Conservation (phyloP, 2,329 filamentous ascomycete genomes). For the Sclerotinia subarctica region DNA sequence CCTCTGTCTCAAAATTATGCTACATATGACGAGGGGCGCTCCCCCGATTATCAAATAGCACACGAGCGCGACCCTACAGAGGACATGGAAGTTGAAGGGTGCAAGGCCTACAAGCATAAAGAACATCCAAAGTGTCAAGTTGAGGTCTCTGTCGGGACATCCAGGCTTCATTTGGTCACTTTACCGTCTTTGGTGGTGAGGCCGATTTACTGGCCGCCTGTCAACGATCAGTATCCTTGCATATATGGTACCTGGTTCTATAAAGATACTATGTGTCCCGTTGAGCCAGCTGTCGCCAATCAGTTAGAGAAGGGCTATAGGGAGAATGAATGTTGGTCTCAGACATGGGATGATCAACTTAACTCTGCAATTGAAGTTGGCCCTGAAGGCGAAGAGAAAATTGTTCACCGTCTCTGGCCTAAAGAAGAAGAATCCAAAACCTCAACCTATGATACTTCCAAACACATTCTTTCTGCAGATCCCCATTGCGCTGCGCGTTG, state of each 20-base stretch:
- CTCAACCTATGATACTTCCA: conserved; percentile 30
- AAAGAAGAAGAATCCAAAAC: conserved; percentile 45
- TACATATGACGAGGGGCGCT: not conserved
- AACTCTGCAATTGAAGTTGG: conserved; percentile 88
- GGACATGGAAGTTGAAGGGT: conserved; percentile 28
- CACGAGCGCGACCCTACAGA: conserved; percentile 27
- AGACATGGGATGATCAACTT: conserved; percentile 90
- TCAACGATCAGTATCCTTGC: conserved; percentile 83
- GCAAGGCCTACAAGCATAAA: conserved; percentile 34
- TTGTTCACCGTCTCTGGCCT: conserved; percentile 77
- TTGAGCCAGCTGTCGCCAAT: conserved; percentile 83
- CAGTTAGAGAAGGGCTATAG: conserved; percentile 88
- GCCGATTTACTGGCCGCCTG: conserved; percentile 95
- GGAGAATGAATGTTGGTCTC: conserved; percentile 81
- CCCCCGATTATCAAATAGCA: conserved; percentile 4
- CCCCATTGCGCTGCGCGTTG: conserved; percentile 59
- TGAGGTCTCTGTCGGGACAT: conserved; percentile 81
- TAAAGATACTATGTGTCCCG: conserved; percentile 86
- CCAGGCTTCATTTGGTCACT: conserved; percentile 84
- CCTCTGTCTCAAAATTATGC: not conserved
- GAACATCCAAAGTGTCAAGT: conserved; percentile 35
- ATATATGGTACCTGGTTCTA: conserved; percentile 96
- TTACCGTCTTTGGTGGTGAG: conserved; percentile 84
- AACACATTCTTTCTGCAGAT: conserved; percentile 41
- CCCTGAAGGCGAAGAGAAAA: conserved; percentile 84